These are phyloP conservation scores for Graphilbum fragrans DNA, from an alignment of 2,329 filamentous ascomycete species.

Conservation along the genomic window DNA sequence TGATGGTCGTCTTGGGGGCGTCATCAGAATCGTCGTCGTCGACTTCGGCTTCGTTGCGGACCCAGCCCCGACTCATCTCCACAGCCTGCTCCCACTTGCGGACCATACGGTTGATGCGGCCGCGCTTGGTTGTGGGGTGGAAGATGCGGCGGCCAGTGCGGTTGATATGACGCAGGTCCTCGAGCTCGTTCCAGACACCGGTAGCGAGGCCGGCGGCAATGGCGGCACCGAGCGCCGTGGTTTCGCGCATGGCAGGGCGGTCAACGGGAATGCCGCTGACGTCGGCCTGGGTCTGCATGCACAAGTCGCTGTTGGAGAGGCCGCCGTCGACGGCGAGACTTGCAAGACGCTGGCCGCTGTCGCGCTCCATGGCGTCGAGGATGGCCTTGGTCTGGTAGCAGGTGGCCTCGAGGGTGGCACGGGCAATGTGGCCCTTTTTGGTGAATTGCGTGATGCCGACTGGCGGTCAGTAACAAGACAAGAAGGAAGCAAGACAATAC, in stretches of 20 bases:
- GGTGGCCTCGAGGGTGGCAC: constrained; percentile 80
- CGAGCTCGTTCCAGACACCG: constrained; percentile 63
- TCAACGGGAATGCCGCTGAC: constrained; percentile 73
- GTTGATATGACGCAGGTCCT: constrained; percentile 63
- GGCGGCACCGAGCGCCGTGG: constrained; percentile 76
- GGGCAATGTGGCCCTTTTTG: constrained; percentile 72
- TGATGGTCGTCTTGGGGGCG: neutral
- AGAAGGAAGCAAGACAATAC: neutral
- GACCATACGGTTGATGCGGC: constrained; percentile 30
- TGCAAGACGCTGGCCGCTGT: constrained; percentile 63
- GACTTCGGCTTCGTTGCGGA: constrained; percentile 17
- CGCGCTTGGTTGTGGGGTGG: constrained; percentile 44
- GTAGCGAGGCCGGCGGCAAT: constrained; percentile 82
- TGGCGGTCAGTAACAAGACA: constrained; percentile 14
- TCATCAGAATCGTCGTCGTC: constrained; percentile 1
- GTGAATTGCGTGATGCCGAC: constrained; percentile 80
- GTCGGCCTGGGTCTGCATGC: constrained; percentile 87
- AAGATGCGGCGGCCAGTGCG: constrained; percentile 58
- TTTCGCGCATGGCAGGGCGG: constrained; percentile 80
- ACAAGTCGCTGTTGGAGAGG: constrained; percentile 77
- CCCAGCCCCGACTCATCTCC: constrained; percentile 45
- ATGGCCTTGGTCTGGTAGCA: constrained; percentile 92
- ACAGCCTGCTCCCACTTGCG: constrained; percentile 44
- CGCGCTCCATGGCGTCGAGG: constrained; percentile 80
- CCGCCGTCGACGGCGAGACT: constrained; percentile 78